phyloP scores from a whole-genome alignment of 2,329 filamentous ascomycete species.

The Xylariaceae sp. region DNA sequence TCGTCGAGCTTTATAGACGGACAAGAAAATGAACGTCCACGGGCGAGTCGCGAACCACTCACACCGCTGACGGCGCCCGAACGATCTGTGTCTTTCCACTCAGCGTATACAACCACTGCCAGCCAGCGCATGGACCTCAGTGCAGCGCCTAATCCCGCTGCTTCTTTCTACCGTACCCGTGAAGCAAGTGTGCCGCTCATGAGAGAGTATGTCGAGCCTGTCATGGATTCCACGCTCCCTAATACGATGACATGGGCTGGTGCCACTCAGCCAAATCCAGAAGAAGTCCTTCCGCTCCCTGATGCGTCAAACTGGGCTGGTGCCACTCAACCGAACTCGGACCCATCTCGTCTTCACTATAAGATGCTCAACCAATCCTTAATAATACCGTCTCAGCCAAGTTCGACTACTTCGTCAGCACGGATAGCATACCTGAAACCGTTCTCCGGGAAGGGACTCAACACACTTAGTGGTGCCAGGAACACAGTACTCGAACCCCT shows the following conservation, averaged over 20 bases:
- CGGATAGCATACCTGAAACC: constrained; percentile 48
- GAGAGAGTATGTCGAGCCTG: constrained; percentile 27
- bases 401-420: constrained; percentile 48
- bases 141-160: constrained; percentile 31
- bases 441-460: constrained; percentile 51
- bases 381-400: constrained; percentile 47
- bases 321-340: no score
- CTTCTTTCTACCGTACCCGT: constrained; percentile 34
- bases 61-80: constrained; percentile 40
- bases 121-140: constrained; percentile 40
- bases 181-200: constrained; percentile 25
- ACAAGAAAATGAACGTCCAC: constrained; percentile 52
- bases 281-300: constrained; percentile 23
- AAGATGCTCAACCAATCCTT: constrained; percentile 43
- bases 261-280: constrained; percentile 37
- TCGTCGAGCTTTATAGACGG: constrained; percentile 28
- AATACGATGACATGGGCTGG: constrained; percentile 52
- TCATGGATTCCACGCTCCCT: constrained; percentile 43
- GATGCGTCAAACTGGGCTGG: no score
- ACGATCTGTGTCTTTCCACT: constrained; percentile 39
- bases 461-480: constrained; percentile 45
- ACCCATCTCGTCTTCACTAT: no score
- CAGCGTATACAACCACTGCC: constrained; percentile 31
- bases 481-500: constrained; percentile 32
- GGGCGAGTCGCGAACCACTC: constrained; percentile 44